Base-by-base conservation (phyloP, 1,139 yeast genomes). In the Meyerozyma smithsonii region DNA sequence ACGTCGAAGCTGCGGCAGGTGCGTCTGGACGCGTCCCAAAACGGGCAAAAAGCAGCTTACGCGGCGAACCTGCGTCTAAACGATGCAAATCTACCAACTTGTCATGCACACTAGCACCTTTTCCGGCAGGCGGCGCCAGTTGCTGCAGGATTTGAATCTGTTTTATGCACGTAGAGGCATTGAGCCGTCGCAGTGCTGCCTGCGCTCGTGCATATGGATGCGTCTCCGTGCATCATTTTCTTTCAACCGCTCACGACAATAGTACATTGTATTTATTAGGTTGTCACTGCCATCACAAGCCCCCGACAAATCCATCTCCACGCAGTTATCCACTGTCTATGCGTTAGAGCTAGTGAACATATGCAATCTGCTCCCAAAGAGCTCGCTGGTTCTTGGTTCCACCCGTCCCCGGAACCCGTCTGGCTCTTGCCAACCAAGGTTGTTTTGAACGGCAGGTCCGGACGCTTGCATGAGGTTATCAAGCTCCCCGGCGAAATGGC, bases 401-500 rank as follows among this genome's bases (percentile, higher is more conserved):
- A 23, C 19, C 19, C 26, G 17, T 12, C 36, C n/a, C 36, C 36
- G 16, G 26, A 33, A 8, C 36, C 36, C 2, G 36, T 33, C 3
- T 19, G n/a, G 24, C 36, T 33, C 2, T 19, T 34, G 18, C 36
- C 36, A 2, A 14, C 28, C n/a, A 34, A 34, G 19, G 20, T 20
- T 18, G 19, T 34, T 2, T 16, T 34, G 5, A 28, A 17, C 14
- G 28, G 19, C 12, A 20, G 18, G 7, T 15, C 18, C 14, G 25
- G 19, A n/a, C 42, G 50, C 34, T 40, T 66, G 14, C 48, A 57
- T 18, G 67, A 66, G 41, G 41, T 55, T 6, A 61, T 66, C 10
- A 63, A 61, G 43, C 51, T 64, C 17, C 63, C 62, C 16, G 49
- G 52, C 36, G 68, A 63, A 37, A 54, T 58, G 28, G 51, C 50